phyloP scores from a whole-genome alignment of 2,329 filamentous ascomycete species.

The Fusarium agapanthi region DNA sequence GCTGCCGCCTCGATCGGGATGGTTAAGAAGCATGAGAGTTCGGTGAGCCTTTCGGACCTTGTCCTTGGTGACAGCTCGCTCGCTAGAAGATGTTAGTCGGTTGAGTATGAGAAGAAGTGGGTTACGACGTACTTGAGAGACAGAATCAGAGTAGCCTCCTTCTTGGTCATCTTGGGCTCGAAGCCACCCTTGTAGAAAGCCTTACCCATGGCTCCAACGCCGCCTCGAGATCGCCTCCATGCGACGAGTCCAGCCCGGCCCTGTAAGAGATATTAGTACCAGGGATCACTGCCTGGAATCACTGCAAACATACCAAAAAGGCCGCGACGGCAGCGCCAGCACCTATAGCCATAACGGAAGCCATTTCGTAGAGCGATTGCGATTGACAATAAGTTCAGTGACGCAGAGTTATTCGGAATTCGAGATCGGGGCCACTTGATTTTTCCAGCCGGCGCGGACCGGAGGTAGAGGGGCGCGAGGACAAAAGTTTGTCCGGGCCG shows the following conservation, averaged over 20 bases:
- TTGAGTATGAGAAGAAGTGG: not conserved
- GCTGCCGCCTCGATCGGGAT: slow-evolving; percentile 95
- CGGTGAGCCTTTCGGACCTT: slow-evolving; percentile 96
- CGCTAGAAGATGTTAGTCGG: slow-evolving; percentile 60
- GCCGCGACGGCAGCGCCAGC: slow-evolving; percentile 60
- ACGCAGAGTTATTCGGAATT: slow-evolving; percentile 17
- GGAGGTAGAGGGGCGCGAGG: slow-evolving; percentile 35
- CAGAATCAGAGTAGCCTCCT: slow-evolving; percentile 90
- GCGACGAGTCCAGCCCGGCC: slow-evolving; percentile 93
- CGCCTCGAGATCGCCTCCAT: slow-evolving; percentile 81
- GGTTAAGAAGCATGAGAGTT: slow-evolving; percentile 95
- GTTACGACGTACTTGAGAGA: slow-evolving; percentile 76
- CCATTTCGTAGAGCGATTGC: slow-evolving; percentile 43
- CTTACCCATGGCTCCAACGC: slow-evolving; percentile 82
- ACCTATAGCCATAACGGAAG: slow-evolving; percentile 57
- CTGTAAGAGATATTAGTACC: slow-evolving; percentile 55
- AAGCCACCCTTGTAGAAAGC: slow-evolving; percentile 99
- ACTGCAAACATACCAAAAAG: slow-evolving; percentile 54
- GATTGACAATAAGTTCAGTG: slow-evolving; percentile 12
- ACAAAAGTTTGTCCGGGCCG: slow-evolving; percentile 34
- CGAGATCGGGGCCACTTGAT: slow-evolving; percentile 34
- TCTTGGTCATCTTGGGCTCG: slow-evolving; percentile 90
- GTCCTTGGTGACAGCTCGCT: slow-evolving; percentile 87
- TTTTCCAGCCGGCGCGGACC: slow-evolving; percentile 43
- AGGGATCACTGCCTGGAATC: not conserved